Evolutionary conservation across 2,329 filamentous ascomycete genomes (phyloP), one percentile per base, ranked within the genome.

Genomic region (Xylaria sp.): DNA sequence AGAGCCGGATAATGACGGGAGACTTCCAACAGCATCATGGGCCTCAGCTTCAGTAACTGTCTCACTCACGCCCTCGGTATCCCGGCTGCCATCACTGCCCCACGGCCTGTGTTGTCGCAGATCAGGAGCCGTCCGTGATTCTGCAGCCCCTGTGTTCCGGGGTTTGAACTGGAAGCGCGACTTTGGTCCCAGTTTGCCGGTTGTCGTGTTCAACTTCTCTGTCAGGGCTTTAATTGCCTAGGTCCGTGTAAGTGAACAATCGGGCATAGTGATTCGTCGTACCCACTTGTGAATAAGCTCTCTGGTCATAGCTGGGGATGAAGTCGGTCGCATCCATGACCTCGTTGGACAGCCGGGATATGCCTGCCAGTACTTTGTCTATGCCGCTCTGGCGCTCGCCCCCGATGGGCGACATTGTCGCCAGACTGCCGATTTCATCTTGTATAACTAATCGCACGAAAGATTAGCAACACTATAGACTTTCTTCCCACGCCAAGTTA

Each of bases 251-350:
- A 71, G 53, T 54, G 10, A 31, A 6, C 29, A 10, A 21, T 11
- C 8, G 17, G 31, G 19, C 17, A 8, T 25, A 4, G 31, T 4
- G 47, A 4, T 33, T 5, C 13, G 41, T 5, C 40, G 7, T 27
- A 60, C 58, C 56, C 77, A 93, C 91, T 79, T 93, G 88, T 43
- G 89, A 86, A 73, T 97, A 98, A 23, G 90, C 89, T 68, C 91
- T 87, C 75, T 95, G 92, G 71, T 98, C 95, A 73, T 97, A 96
- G 7, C 92, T 87, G 2, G 95, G 93, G 15, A 97, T 86, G 68
- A 89, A 92, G 58, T 89, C 88, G 1, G 90, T 87, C 0, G 91
- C 90, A 77, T 97, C 93, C 67, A 91, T 89, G 38, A 97, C 91
- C 70, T 95, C 89, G 66, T 90, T 90, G 1, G 92, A 93, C 15